phyloP scores from a whole-genome alignment of 371 early-diverging fungal species.

The Mucor lusitanicus region DNA sequence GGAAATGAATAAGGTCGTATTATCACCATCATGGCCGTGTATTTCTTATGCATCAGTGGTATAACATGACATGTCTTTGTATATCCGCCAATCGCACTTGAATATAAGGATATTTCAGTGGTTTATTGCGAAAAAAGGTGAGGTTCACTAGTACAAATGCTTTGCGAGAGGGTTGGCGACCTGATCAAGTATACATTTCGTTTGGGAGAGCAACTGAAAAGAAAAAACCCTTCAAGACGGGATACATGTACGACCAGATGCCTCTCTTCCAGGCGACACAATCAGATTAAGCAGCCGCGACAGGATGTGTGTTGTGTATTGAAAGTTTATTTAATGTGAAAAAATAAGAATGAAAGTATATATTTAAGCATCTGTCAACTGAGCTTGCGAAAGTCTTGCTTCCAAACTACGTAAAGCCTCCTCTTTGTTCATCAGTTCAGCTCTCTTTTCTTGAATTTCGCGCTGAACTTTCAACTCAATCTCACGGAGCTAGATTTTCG shows the following conservation, averaged over 20 bases:
- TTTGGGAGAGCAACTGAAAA: not conserved
- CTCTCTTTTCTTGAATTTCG: constrained; percentile 63
- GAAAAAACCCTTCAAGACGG: not conserved
- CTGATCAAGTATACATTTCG: too few species aligned
- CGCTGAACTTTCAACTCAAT: constrained; percentile 62
- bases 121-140: too few species aligned
- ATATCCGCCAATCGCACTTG: not conserved
- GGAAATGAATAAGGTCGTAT: not conserved
- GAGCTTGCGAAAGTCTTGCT: constrained; percentile 52
- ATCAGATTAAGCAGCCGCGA: not conserved
- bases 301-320: not conserved
- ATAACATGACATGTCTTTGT: not conserved
- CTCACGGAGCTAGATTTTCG: constrained; percentile 49
- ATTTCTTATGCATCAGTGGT: not conserved
- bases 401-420: constrained; percentile 61
- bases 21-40: not conserved
- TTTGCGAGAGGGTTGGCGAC: not conserved
- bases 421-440: constrained; percentile 60
- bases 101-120: not conserved
- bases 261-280: not conserved
- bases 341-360: not conserved
- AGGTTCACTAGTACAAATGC: not conserved
- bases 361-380: constrained; percentile 30
- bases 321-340: not conserved
- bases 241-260: not conserved